phyloP scores from a whole-genome alignment of 2,329 filamentous ascomycete species.

The Alternaria sp. region DNA sequence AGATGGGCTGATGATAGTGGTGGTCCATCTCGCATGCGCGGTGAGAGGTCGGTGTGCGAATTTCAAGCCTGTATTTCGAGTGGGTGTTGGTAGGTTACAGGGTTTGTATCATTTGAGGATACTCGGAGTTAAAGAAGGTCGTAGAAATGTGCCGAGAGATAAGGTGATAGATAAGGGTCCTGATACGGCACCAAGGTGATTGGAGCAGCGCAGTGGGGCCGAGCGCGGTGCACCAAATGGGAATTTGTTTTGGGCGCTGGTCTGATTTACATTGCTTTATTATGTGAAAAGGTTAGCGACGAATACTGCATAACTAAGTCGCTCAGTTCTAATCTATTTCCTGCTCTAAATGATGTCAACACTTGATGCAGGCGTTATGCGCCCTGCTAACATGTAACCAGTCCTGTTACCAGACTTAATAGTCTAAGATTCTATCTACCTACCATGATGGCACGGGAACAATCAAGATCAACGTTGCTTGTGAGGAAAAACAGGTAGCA shows the following conservation, averaged over 20 bases:
- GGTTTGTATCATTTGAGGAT: background rate
- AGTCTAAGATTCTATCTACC: background rate
- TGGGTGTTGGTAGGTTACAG: background rate
- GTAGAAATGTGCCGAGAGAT: constrained; percentile 17
- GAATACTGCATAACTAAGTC: background rate
- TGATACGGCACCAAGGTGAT: constrained; percentile 7
- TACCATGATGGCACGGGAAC: background rate
- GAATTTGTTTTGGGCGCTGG: background rate
- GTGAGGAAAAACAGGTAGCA: background rate
- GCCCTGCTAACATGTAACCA: background rate
- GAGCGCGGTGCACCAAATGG: background rate
- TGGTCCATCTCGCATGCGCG: constrained; percentile 24
- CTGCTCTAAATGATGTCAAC: background rate
- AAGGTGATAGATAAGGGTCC: constrained; percentile 21
- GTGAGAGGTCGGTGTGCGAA: background rate
- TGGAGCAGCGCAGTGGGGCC: constrained; percentile 6
- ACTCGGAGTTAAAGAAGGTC: background rate
- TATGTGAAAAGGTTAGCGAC: background rate
- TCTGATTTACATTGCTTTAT: background rate
- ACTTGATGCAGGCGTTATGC: background rate
- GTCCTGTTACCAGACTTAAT: background rate
- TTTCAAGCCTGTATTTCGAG: background rate
- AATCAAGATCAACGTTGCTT: background rate
- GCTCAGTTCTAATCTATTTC: background rate
- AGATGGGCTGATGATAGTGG: constrained; percentile 28